Evolutionary conservation across 2,329 filamentous ascomycete genomes (phyloP), one percentile per base, ranked within the genome.

Genomic region (Zasmidium angulare): DNA sequence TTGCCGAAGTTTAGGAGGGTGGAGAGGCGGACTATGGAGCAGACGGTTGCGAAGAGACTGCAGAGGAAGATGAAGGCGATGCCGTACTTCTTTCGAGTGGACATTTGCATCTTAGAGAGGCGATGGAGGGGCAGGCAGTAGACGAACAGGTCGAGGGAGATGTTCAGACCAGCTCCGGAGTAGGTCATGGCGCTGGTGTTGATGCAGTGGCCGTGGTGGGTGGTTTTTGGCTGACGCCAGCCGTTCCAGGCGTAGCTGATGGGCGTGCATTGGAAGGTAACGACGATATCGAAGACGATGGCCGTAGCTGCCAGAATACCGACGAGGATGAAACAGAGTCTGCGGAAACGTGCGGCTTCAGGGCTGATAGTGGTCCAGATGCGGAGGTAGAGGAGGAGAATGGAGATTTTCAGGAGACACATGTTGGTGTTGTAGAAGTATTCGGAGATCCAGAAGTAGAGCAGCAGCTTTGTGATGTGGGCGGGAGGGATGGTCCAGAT

Each of bases 21-120:
- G 7, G 46, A 22, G 4, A 66, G 50, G 14, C 65, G 56, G 20
- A 63, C 40, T 10, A 64, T 51, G 51, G 54, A 58, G 60, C 65
- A 67, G 12, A 49, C 36, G 1, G 63, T 66, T 58, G 63, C 63
- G 47, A 66, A 66, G 9, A 66, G 52, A 19, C 63, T 62, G 22
- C 64, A 49, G 24, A 61, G 52, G 49, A 63, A 63, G 17, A 61
- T 54, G 1, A 36, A 20, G 12, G 24, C 49, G 3, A 58, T 59
- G 2, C 55, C 55, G 3, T 52, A 22, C 21, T 61, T 61, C 46
- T 61, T 58, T 14, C 46, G 46, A 14, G n/a, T 17, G 1, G 55
- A 48, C 12, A 63, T 50, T 14, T 43, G 36, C 19, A 43, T 48
- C 10, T 53, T 19, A 22, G 59, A 29, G 12, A 63, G 55, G 46